phyloP scores from a whole-genome alignment of 768 basidiomycete genomes.

The Paxillus rubicundulus region DNA sequence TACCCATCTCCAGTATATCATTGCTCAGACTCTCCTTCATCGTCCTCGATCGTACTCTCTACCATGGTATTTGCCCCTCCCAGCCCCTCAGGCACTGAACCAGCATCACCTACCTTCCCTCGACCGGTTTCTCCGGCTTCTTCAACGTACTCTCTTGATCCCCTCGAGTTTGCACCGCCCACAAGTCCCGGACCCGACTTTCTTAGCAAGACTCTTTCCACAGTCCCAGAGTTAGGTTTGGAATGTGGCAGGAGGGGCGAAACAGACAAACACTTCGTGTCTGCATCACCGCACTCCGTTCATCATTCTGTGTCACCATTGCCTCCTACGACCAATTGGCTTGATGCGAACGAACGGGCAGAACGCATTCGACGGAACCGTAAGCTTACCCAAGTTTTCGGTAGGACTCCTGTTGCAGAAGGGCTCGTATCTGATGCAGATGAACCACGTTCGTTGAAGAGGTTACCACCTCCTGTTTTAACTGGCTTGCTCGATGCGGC shows the following conservation, averaged over 20 bases:
- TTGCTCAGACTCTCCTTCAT: conserved; percentile 4
- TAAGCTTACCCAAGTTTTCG: conserved; percentile 81
- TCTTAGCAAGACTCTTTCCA: conserved; percentile 41
- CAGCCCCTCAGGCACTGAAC: conserved; percentile 22
- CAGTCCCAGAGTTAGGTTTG: conserved; percentile 47
- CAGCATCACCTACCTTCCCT: conserved; percentile 1
- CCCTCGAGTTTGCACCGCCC: conserved; percentile 29
- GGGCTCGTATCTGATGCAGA: conserved; percentile 25
- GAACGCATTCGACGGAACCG: conserved; percentile 71
- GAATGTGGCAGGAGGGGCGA: conserved; percentile 26
- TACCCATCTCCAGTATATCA: conserved; percentile 11
- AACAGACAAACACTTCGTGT: conserved; percentile 27
- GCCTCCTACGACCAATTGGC: conserved; percentile 68
- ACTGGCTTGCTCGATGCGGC: conserved; percentile 21
- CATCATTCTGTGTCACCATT: conserved; percentile 23
- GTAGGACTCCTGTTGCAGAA: conserved; percentile 56
- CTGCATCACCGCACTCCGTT: conserved; percentile 25
- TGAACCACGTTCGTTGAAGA: conserved; percentile 24
- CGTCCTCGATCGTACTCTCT: conserved; percentile 24
- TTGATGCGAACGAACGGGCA: conserved; percentile 62
- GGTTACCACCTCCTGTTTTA: conserved; percentile 23
- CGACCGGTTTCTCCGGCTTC: conserved; percentile 24
- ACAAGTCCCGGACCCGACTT: conserved; percentile 4
- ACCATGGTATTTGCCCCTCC: conserved; percentile 30
- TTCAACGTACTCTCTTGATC: conserved; percentile 28